A percentile compares a stretch with the other conserved stretches of the same genome.
Evolutionary conservation across 2,329 filamentous ascomycete species (phyloP).

Genomic region (Aspergillus arachidicola): DNA sequence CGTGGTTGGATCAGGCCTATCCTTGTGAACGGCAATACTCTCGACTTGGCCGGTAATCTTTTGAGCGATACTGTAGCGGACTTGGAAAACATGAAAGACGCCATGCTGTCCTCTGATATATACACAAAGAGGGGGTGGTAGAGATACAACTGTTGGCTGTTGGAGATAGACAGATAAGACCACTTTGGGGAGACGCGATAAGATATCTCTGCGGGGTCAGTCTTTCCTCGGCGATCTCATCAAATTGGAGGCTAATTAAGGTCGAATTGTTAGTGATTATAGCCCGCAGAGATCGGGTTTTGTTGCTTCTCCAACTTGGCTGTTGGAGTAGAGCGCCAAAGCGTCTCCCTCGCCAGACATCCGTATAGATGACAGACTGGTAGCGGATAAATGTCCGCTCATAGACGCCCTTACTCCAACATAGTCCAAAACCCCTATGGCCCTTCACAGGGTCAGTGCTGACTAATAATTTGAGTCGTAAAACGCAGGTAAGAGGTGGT

Average conservation of each 20-base stretch:
- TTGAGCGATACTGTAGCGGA: neutral
- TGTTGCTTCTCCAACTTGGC: constrained; percentile 11
- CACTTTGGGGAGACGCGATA: constrained; percentile 12
- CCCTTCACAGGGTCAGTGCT: too few relatives aligned
- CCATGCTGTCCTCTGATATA: constrained; percentile 11
- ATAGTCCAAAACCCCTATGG: neutral
- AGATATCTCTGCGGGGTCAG: constrained; percentile 14
- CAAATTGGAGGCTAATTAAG: constrained; percentile 16
- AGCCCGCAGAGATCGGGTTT: neutral
- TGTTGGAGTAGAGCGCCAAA: constrained; percentile 8
- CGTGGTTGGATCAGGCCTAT: constrained; percentile 7
- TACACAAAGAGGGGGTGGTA: neutral
- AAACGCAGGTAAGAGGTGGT: neutral
- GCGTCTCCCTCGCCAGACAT: neutral
- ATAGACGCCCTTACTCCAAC: neutral
- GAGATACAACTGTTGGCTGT: neutral
- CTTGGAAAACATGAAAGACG: constrained; percentile 3
- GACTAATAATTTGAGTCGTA: neutral
- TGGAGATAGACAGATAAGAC: constrained; percentile 13
- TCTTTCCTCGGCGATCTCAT: constrained; percentile 18
- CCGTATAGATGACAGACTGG: neutral
- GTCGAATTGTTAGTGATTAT: neutral
- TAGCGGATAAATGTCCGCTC: constrained; percentile 10
- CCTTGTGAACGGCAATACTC: neutral
- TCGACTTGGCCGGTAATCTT: constrained; percentile 7